Base-by-base conservation (phyloP, 1,284 basidiomycete genomes). In the Ustanciosporium gigantosporum region DNA sequence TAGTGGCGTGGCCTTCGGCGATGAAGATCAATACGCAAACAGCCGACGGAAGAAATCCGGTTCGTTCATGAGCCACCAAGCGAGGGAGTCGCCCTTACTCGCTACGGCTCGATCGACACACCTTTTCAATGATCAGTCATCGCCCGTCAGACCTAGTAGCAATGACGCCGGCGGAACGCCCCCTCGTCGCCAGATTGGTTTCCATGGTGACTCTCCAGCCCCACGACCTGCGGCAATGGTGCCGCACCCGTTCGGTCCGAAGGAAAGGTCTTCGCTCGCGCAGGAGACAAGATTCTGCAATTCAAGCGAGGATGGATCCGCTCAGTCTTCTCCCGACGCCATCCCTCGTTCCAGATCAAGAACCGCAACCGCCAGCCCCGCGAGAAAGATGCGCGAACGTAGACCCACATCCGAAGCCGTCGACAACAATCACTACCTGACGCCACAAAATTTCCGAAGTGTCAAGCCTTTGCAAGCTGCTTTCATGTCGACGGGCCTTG, bases 391-490 rank as follows among this genome's bases (percentile, higher is more conserved):
- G n/a, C 51, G 34, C 51, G 51, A 62, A 29, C 47, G 52, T 21
- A 31, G 59, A 41, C 31, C 49, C 2, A 58, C 53, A 1, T 64
- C 60, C 11, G 53, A 57, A 15, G 38, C 45, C 9, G 43, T 43
- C 22, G 53, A 58, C 17, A 16, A 48, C n/a, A 46, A 37, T 22
- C 58, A 56, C 24, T 68, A 64, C 31, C 43, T 66, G n/a, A 75
- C 79, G 11, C 79, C 79, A 5, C 77, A 79, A 38, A 77, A 76
- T 37, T 80, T 77, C 73, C 79, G 78, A 51, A 76, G 79, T 41
- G 79, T 79, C 51, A 72, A 76, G 41, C 80, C 80, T 0, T 64
- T 80, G 5, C 78, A 79, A 40, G 76, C 79, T 4, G 79, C 79
- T 4, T 80, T 80, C 70, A 69, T 76, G 61, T 79, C 77, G 25